Evolutionary conservation across 2,329 filamentous ascomycete species (phyloP).

Genomic region (Pezicula rhizophila): DNA sequence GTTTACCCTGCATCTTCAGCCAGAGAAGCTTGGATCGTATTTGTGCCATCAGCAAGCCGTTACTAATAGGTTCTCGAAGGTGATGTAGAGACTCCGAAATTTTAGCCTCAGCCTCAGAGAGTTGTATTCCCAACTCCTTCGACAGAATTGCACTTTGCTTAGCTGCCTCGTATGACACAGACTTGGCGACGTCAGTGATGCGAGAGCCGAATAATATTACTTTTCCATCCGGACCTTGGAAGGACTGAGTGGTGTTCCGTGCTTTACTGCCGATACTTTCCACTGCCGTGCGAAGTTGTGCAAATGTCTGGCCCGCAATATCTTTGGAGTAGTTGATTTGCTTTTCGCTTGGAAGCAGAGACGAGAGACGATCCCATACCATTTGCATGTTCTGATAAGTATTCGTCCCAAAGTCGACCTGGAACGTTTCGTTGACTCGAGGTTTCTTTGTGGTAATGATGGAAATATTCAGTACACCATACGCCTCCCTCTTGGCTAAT

Average conservation of each 20-base stretch:
- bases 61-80: conserved; percentile 34
- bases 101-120: conserved; percentile 28
- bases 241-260: conserved; percentile 12
- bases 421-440: conserved; percentile 54
- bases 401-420: conserved; percentile 48
- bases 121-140: conserved; percentile 19
- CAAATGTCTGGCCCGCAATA: conserved; percentile 11
- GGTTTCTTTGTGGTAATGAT: conserved; percentile 54
- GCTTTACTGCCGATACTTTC: conserved; percentile 18
- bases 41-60: conserved; percentile 46
- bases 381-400: conserved; percentile 18
- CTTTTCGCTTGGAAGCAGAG: conserved; percentile 11
- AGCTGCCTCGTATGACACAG: conserved; percentile 19
- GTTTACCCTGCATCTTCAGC: conserved; percentile 46
- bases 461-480: conserved; percentile 52
- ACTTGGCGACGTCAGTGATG: conserved; percentile 18
- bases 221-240: conserved; percentile 11
- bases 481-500: conserved; percentile 46
- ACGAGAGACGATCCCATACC: conserved; percentile 18
- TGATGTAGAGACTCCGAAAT: conserved; percentile 31
- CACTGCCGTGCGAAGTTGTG: conserved; percentile 11
- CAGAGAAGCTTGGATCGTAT: conserved; percentile 51
- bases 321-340: conserved; percentile 9
- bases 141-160: conserved; percentile 23
- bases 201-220: conserved; percentile 12